These are phyloP conservation scores for Claviceps cyperi DNA, from an alignment of 2,329 filamentous ascomycete species.

Conservation along the genomic window DNA sequence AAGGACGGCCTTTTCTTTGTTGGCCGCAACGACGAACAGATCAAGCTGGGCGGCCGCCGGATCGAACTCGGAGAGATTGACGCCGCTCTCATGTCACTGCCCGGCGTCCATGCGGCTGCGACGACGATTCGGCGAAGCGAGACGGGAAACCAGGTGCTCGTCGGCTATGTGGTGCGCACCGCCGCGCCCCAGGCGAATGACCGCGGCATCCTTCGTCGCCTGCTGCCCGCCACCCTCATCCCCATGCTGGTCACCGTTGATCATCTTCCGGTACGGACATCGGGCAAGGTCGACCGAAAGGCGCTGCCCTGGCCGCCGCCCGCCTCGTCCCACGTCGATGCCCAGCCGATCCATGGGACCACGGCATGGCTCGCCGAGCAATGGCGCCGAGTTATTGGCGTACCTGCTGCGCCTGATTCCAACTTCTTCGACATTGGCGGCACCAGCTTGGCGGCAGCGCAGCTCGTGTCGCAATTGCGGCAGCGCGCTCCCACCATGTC, in stretches of 20 bases:
- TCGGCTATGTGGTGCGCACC: constrained; percentile 9
- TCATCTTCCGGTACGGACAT: constrained; percentile 10
- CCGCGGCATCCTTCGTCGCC: constrained; percentile 4
- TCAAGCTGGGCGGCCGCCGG: constrained; percentile 16
- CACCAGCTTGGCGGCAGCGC: constrained; percentile 11
- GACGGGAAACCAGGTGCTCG: constrained; percentile 10
- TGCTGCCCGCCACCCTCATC: constrained; percentile 9
- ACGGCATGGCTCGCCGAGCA: constrained; percentile 10
- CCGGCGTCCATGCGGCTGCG: constrained; percentile 9
- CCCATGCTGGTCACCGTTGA: constrained; percentile 10
- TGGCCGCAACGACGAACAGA: constrained; percentile 15
- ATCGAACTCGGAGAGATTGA: constrained; percentile 16
- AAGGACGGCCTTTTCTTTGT: constrained; percentile 10
- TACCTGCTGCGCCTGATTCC: constrained; percentile 4
- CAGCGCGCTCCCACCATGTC: constrained; percentile 9
- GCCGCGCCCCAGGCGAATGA: not conserved
- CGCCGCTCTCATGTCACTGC: constrained; percentile 9
- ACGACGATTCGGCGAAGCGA: constrained; percentile 9
- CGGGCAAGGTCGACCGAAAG: constrained; percentile 12
- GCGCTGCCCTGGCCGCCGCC: constrained; percentile 8
- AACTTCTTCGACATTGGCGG: constrained; percentile 12
- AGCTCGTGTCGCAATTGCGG: constrained; percentile 11
- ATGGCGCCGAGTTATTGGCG: constrained; percentile 10
- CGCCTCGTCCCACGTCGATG: constrained; percentile 3
- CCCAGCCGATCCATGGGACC: constrained; percentile 5